Conservation (phyloP, 371 early-diverging fungal genomes). For the Mortierella sp. region DNA sequence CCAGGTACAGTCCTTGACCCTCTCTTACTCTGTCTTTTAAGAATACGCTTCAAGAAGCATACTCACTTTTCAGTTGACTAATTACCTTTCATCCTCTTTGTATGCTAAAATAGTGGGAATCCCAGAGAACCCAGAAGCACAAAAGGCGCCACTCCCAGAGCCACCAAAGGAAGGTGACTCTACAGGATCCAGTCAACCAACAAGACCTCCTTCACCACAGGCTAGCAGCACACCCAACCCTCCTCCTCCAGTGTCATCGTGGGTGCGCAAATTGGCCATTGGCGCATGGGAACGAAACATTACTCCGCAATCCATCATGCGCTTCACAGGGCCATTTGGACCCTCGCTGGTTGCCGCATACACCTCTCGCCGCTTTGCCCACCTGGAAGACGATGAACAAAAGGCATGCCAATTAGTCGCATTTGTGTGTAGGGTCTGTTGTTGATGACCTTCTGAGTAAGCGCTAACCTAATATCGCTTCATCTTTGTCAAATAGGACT, state of each 20-base stretch:
- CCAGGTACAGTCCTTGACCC: slow-evolving; percentile 69
- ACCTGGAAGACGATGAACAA: slow-evolving; percentile 74
- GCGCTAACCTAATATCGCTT: slow-evolving; percentile 14
- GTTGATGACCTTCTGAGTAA: slow-evolving; percentile 53
- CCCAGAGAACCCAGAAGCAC: slow-evolving; percentile 63
- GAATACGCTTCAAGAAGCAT: not conserved
- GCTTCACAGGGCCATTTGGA: slow-evolving; percentile 84
- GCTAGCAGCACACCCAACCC: slow-evolving; percentile 14
- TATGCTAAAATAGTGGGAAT: slow-evolving; percentile 64
- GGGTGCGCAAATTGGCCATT: slow-evolving; percentile 57
- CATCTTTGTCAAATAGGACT: slow-evolving; percentile 14
- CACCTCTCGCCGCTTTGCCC: slow-evolving; percentile 76
- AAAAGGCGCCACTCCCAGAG: slow-evolving; percentile 32
- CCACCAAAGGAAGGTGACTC: slow-evolving; percentile 32
- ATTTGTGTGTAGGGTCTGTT: slow-evolving; percentile 47
- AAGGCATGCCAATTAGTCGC: not conserved
- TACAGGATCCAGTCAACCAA: slow-evolving; percentile 1
- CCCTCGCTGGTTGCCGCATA: slow-evolving; percentile 79
- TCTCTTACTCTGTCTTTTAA: not conserved
- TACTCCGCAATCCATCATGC: slow-evolving; percentile 88
- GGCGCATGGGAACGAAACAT: slow-evolving; percentile 83
- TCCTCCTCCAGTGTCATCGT: slow-evolving; percentile 59
- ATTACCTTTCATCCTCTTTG: not conserved
- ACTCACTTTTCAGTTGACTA: no score
- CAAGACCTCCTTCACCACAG: slow-evolving; percentile 12